phyloP scores from a whole-genome alignment of 768 basidiomycete species.

The Coprinopsis cinerea region DNA sequence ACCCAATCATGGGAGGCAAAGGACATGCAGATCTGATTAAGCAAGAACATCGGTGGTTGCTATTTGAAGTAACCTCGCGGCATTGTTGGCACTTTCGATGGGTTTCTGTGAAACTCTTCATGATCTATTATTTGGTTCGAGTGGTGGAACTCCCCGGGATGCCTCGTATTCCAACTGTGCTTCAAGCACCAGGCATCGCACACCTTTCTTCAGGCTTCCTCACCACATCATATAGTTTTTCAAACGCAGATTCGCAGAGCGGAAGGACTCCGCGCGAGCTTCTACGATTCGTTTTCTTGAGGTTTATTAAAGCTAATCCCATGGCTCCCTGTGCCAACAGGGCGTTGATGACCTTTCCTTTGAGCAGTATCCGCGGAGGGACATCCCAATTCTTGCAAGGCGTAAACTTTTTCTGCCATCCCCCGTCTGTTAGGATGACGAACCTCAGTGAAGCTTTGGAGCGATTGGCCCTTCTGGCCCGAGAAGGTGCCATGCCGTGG shows the following conservation, averaged over 20 bases:
- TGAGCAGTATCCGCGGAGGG: not conserved
- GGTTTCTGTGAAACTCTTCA: not conserved
- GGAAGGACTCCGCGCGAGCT: not conserved
- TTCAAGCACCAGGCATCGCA: too few species aligned
- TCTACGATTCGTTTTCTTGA: not conserved
- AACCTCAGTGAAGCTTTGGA: not conserved
- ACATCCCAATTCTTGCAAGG: too few species aligned
- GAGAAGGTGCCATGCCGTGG: not conserved
- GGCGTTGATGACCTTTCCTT: not conserved
- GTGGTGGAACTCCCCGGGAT: not conserved
- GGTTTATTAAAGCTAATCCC: conserved; percentile 7
- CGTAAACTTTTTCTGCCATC: too few species aligned
- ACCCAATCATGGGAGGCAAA: not conserved
- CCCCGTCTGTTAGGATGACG: conserved; percentile 1
- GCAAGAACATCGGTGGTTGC: not conserved
- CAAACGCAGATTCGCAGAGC: too few species aligned
- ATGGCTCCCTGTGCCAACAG: not conserved
- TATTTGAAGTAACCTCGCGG: not conserved
- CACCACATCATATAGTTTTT: too few species aligned
- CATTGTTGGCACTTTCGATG: not conserved
- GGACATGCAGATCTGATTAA: not conserved
- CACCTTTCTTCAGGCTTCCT: too few species aligned
- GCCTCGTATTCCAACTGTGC: too few species aligned
- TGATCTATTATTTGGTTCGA: not conserved
- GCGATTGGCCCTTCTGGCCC: not conserved